These are phyloP conservation scores for Brassica nigra DNA, from an alignment of 345 rosid species.

Conservation along the genomic window DNA sequence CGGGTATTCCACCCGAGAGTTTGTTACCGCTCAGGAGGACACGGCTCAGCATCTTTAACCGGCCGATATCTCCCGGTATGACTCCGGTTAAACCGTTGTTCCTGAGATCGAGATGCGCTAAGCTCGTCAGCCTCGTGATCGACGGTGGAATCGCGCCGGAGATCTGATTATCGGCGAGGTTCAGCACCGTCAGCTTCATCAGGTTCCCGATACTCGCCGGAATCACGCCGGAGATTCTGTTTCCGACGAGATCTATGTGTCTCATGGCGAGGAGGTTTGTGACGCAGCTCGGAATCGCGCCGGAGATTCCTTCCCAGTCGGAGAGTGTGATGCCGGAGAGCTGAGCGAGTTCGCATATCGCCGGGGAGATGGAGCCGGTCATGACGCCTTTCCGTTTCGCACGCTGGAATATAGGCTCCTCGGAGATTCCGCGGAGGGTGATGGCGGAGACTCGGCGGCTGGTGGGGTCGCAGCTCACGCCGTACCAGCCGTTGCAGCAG, in stretches of 20 bases:
- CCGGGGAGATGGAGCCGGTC: slow-evolving; percentile 71
- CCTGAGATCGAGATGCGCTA: slow-evolving; percentile 71
- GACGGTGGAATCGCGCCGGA: slow-evolving; percentile 65
- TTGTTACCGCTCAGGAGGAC: slow-evolving; percentile 61
- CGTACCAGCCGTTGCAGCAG: slow-evolving; percentile 78
- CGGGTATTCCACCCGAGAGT: slow-evolving; percentile 66
- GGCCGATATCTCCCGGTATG: slow-evolving; percentile 63
- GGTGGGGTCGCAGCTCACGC: slow-evolving; percentile 71
- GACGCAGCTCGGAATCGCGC: slow-evolving; percentile 65
- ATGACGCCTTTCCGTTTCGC: slow-evolving; percentile 71
- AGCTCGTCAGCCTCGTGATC: slow-evolving; percentile 50
- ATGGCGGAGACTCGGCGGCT: slow-evolving; percentile 60
- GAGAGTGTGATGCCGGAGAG: slow-evolving; percentile 63
- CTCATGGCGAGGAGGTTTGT: slow-evolving; percentile 53
- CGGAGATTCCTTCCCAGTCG: slow-evolving; percentile 81
- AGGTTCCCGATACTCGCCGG: slow-evolving; percentile 64
- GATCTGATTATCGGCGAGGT: slow-evolving; percentile 75
- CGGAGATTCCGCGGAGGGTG: slow-evolving; percentile 80
- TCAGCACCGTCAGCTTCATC: slow-evolving; percentile 52
- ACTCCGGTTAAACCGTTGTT: slow-evolving; percentile 59
- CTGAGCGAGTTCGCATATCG: slow-evolving; percentile 59
- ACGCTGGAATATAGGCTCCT: slow-evolving; percentile 69
- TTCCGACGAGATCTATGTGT: slow-evolving; percentile 72
- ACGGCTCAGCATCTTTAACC: slow-evolving; percentile 69
- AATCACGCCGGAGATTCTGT: slow-evolving; percentile 63